phyloP scores from a whole-genome alignment of 352 stramenopile genomes.

The Plasmopara muralis region DNA sequence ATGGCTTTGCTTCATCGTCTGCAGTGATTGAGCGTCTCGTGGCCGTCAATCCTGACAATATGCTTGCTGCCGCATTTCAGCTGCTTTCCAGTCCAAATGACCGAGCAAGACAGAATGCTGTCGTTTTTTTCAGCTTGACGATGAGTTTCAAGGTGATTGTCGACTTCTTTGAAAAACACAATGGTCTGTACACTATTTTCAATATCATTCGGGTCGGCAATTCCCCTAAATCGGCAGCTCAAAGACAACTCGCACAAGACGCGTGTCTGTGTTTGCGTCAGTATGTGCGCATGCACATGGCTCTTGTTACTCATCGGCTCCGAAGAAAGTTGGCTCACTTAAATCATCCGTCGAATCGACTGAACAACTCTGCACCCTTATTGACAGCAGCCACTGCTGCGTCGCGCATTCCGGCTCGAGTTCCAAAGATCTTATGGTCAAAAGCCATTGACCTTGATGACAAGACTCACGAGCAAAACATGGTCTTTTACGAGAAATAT shows the following conservation, averaged over 20 bases:
- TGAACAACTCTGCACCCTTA: slow-evolving; percentile 25
- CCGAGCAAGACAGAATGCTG: slow-evolving; percentile 68
- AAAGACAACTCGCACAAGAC: slow-evolving; percentile 78
- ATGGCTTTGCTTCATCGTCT: slow-evolving; percentile 73
- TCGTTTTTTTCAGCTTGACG: slow-evolving; percentile 81
- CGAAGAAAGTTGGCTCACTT: slow-evolving; percentile 54
- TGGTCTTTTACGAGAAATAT: slow-evolving; percentile 82
- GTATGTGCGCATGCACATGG: slow-evolving; percentile 79
- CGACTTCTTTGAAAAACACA: slow-evolving; percentile 78
- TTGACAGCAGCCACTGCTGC: slow-evolving; percentile 46
- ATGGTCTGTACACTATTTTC: slow-evolving; percentile 77
- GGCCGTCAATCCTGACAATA: slow-evolving; percentile 40
- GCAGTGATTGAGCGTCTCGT: slow-evolving; percentile 75
- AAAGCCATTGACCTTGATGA: slow-evolving; percentile 82
- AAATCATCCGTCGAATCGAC: slow-evolving; percentile 49
- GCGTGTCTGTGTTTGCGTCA: slow-evolving; percentile 78
- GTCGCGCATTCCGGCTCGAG: slow-evolving; percentile 53
- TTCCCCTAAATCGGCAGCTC: slow-evolving; percentile 60
- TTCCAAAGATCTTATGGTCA: slow-evolving; percentile 64
- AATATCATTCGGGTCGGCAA: slow-evolving; percentile 83
- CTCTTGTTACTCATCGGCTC: slow-evolving; percentile 60
- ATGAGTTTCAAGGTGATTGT: slow-evolving; percentile 74
- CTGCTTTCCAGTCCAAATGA: slow-evolving; percentile 74
- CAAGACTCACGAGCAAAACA: slow-evolving; percentile 76
- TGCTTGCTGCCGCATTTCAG: slow-evolving; percentile 54